Evolutionary conservation across 2,329 filamentous ascomycete species (phyloP).

Genomic region (Pleoardoris graminearum): DNA sequence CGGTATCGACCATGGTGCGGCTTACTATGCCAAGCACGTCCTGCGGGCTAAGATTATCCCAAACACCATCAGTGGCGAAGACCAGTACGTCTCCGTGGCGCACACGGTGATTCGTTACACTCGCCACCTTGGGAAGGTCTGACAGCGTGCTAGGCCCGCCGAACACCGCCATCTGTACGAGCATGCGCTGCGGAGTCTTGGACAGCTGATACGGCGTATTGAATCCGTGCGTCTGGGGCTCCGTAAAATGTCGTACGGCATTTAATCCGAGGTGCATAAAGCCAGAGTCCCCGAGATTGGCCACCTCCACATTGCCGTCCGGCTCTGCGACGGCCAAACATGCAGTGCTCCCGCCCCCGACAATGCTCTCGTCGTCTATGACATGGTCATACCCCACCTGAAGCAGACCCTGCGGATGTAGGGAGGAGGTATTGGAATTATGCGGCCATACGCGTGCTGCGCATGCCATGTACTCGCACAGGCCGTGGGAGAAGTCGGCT

Average conservation of each 20-base stretch:
- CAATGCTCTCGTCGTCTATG: constrained; percentile 70
- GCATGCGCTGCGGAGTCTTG: constrained; percentile 78
- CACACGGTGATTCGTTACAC: constrained; percentile 73
- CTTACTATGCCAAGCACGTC: constrained; percentile 83
- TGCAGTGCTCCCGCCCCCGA: constrained; percentile 88
- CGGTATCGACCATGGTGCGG: constrained; percentile 70
- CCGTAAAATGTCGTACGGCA: constrained; percentile 79
- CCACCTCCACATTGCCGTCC: constrained; percentile 78
- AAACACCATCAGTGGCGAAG: constrained; percentile 91
- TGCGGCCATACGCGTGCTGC: constrained; percentile 64
- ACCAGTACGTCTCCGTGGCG: constrained; percentile 92
- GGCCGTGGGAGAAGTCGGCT: constrained; percentile 89
- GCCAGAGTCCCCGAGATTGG: constrained; percentile 94
- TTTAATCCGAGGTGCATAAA: constrained; percentile 86
- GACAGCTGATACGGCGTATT: constrained; percentile 97
- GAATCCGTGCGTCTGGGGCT: constrained; percentile 92
- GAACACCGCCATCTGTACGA: constrained; percentile 79
- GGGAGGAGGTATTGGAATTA: constrained; percentile 42
- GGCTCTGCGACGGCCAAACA: constrained; percentile 78
- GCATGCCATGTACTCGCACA: constrained; percentile 91
- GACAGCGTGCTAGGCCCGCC: constrained; percentile 70
- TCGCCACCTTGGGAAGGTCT: constrained; percentile 83
- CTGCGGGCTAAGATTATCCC: constrained; percentile 92
- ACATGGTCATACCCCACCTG: constrained; percentile 83
- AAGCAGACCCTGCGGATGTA: constrained; percentile 72